Evolutionary conservation across 768 basidiomycete genomes (phyloP).

Genomic region (Pholiota molesta): DNA sequence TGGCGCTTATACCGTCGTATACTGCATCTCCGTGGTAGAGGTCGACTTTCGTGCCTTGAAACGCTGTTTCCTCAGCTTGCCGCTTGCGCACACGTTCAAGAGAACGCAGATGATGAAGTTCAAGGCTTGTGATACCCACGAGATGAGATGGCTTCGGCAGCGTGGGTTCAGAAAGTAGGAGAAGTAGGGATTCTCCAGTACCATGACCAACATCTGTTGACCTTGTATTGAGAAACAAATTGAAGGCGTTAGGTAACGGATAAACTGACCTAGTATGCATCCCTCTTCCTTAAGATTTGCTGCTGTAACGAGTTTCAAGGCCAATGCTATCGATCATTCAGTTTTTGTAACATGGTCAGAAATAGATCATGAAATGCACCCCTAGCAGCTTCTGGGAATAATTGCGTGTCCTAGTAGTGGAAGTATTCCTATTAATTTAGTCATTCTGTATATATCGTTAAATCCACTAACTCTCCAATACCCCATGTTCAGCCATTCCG

Average conservation of each 20-base stretch:
- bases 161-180: constrained; percentile 49
- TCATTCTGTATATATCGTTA: background rate
- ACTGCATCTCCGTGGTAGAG: constrained; percentile 58
- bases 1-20: constrained; percentile 25
- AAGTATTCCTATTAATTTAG: background rate
- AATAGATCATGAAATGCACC: constrained; percentile 35
- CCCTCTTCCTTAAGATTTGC: constrained; percentile 43
- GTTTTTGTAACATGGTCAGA: background rate
- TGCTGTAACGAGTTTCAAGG: constrained; percentile 49
- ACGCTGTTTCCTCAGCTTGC: constrained; percentile 17
- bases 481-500: constrained; percentile 77
- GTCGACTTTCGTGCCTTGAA: constrained; percentile 32
- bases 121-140: constrained; percentile 61
- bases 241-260: background rate
- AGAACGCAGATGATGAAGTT: constrained; percentile 50
- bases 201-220: constrained; percentile 67
- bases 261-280: constrained; percentile 51
- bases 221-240: constrained; percentile 4
- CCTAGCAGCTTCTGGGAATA: constrained; percentile 64
- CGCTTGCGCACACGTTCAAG: constrained; percentile 39
- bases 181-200: constrained; percentile 65
- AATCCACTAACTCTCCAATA: constrained; percentile 57
- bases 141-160: constrained; percentile 50
- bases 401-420: constrained; percentile 40
- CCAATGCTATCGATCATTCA: constrained; percentile 38